These are phyloP conservation scores for Spizellomyces punctatus DNA, from an alignment of 192 early-diverging fungal genomes.

Conservation along the genomic window DNA sequence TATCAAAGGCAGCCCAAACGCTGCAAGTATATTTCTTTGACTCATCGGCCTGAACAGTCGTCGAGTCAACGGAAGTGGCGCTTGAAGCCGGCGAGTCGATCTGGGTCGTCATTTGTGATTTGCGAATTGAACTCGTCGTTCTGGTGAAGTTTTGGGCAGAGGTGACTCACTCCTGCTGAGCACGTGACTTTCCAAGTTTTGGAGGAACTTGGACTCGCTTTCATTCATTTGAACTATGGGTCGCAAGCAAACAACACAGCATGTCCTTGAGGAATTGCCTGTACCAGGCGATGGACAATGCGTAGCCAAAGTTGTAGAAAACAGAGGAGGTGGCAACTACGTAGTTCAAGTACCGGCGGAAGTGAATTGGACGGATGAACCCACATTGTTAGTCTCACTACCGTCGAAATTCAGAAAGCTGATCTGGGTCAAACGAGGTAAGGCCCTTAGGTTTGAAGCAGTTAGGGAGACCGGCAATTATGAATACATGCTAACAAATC, in stretches of 20 bases:
- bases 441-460: background rate
- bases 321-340: conserved; percentile 9
- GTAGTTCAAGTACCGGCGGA: background rate
- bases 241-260: conserved; percentile 11
- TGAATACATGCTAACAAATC: background rate
- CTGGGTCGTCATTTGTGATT: no score
- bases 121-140: no score
- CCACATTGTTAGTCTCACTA: conserved; percentile 64
- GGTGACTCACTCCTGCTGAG: no score
- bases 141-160: no score
- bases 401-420: conserved; percentile 79
- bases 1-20: conserved; percentile 44
- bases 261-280: conserved; percentile 5
- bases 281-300: conserved; percentile 5
- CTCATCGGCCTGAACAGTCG: background rate
- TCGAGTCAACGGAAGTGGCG: no score
- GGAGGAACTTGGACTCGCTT: no score
- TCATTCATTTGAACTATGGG: conserved; percentile 5
- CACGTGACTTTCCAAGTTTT: no score
- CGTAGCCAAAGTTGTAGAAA: conserved; percentile 20
- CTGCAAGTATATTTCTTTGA: conserved; percentile 31
- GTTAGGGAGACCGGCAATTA: background rate
- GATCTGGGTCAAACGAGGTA: conserved; percentile 84
- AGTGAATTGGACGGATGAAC: no score
- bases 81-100: no score